Percentiles rank a stretch among this genome's conserved stretches.
Conservation (phyloP, 192 early-diverging fungal species). For the Dissophora ornata region DNA sequence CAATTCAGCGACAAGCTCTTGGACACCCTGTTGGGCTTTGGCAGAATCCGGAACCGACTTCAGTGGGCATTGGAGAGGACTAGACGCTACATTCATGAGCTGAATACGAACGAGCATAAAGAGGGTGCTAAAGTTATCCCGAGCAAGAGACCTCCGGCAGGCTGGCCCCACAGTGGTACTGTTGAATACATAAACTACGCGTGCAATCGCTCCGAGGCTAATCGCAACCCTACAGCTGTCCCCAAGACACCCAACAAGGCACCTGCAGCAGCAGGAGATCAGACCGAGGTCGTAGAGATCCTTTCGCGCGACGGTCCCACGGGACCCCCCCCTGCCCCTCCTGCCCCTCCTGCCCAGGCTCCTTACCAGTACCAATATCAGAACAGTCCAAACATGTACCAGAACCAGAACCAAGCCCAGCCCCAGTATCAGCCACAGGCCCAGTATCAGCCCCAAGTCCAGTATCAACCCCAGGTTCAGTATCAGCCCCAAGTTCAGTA, state of each 20-base stretch:
- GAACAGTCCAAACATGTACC: too few species aligned
- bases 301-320: background rate
- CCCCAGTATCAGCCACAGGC: background rate
- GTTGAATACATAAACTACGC: conserved; percentile 40
- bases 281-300: background rate
- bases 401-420: background rate
- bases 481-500: background rate
- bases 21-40: conserved; percentile 27
- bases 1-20: conserved; percentile 45
- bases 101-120: conserved; percentile 23
- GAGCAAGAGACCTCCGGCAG: conserved; percentile 33
- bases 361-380: background rate
- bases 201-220: conserved; percentile 23
- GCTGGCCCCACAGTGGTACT: conserved; percentile 43
- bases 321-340: background rate
- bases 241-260: conserved; percentile 8
- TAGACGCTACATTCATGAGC: conserved; percentile 31
- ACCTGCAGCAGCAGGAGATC: conserved; percentile 8
- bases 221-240: background rate
- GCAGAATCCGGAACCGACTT: conserved; percentile 45
- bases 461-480: background rate
- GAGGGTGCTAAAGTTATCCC: conserved; percentile 16
- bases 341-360: too few species aligned
- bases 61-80: conserved; percentile 53
- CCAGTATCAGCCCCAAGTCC: background rate